A percentile compares a stretch with the other conserved stretches of the same genome.
Evolutionary conservation across 306 rosid species (phyloP).

Genomic region (Trifolium subterraneum): DNA sequence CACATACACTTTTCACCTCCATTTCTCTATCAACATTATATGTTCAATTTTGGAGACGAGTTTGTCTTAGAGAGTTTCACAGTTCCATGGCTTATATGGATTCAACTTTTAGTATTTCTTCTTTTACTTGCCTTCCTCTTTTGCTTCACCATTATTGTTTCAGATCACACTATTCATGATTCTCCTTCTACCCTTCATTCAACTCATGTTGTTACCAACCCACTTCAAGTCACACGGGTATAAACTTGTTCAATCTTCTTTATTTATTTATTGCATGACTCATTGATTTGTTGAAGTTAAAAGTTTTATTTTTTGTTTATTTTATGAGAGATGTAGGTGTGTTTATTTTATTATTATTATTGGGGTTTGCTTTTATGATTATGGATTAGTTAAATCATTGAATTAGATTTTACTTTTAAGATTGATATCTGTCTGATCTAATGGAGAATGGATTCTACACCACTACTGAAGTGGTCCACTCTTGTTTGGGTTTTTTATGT

Average conservation of each 20-base stretch:
- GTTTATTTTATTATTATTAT: neutral
- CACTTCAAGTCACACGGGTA: conserved; percentile 62
- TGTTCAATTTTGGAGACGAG: conserved; percentile 79
- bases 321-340: neutral
- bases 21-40: conserved; percentile 5
- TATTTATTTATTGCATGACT: neutral
- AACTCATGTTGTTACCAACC: conserved; percentile 29
- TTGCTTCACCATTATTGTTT: conserved; percentile 49
- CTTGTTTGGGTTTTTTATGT: neutral
- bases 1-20: neutral
- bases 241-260: neutral
- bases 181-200: conserved; percentile 53
- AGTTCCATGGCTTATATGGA: conserved; percentile 81
- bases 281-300: neutral
- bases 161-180: conserved; percentile 46
- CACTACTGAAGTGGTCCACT: neutral
- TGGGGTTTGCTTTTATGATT: neutral
- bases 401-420: conserved; percentile 11
- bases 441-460: neutral
- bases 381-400: neutral
- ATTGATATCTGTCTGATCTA: conserved; percentile 1
- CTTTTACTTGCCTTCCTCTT: conserved; percentile 63
- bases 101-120: conserved; percentile 65
- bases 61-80: conserved; percentile 49
- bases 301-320: neutral